Evolutionary conservation across 768 basidiomycete genomes (phyloP).

Genomic region (Leccinum obscurum): DNA sequence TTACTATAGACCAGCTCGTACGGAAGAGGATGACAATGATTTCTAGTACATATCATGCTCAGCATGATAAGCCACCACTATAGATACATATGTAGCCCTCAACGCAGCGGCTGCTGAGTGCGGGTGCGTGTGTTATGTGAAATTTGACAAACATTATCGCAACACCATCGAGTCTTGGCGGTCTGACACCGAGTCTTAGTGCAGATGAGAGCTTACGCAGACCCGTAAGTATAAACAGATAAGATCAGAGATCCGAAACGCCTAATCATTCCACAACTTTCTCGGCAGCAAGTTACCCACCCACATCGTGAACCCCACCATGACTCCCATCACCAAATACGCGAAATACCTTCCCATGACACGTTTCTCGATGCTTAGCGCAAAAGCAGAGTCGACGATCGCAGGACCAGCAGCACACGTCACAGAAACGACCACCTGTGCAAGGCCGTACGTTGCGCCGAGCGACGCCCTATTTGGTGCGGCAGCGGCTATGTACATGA

Average conservation of each 20-base stretch:
- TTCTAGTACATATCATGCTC: too few relatives aligned
- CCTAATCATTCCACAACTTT: conserved; percentile 17
- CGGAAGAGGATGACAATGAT: too few relatives aligned
- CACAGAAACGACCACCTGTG: conserved; percentile 28
- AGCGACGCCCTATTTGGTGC: conserved; percentile 66
- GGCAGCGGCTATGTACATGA: conserved; percentile 66
- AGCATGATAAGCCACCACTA: too few relatives aligned
- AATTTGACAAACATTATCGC: too few relatives aligned
- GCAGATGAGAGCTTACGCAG: too few relatives aligned
- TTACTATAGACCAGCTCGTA: too few relatives aligned
- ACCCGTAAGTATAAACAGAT: not conserved
- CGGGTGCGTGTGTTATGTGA: too few relatives aligned
- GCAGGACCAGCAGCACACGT: conserved; percentile 32
- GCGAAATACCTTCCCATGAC: conserved; percentile 58
- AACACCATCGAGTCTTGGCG: too few relatives aligned
- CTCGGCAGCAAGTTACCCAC: conserved; percentile 36
- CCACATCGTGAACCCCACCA: conserved; percentile 32
- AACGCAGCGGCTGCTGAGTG: too few relatives aligned
- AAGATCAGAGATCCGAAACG: too few relatives aligned
- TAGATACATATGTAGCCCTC: too few relatives aligned
- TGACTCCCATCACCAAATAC: conserved; percentile 40
- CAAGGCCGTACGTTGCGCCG: conserved; percentile 67
- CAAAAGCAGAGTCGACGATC: conserved; percentile 26
- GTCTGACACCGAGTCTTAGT: too few relatives aligned
- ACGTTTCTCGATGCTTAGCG: conserved; percentile 30